Evolutionary conservation across 257 asterid species (phyloP).

Genomic region (Petunia axillaris): DNA sequence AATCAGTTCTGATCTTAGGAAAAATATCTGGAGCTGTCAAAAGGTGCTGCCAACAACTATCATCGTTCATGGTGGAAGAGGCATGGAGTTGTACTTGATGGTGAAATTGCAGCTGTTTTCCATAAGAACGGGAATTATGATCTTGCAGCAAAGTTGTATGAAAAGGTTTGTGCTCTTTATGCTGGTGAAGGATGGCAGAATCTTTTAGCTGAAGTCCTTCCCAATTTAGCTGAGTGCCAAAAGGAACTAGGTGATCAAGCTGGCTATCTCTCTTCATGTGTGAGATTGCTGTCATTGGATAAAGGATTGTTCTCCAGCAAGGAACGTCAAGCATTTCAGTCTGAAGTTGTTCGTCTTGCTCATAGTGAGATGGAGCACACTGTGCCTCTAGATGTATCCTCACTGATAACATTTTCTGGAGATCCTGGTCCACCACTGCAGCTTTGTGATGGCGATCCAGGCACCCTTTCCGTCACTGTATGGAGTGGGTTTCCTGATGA

Average conservation of each 20-base stretch:
- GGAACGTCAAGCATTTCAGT: conserved; percentile 95
- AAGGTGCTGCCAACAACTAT: conserved; percentile 97
- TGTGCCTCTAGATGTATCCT: conserved; percentile 94
- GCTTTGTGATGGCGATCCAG: conserved; percentile 99
- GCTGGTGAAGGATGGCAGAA: conserved; percentile 99
- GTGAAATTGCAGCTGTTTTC: conserved; percentile 93
- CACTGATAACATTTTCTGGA: conserved; percentile 91
- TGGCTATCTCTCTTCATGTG: conserved; percentile 97
- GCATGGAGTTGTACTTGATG: conserved; percentile 99
- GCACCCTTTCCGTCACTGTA: conserved; percentile 75
- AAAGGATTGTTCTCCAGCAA: conserved; percentile 76
- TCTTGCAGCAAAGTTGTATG: conserved; percentile 86
- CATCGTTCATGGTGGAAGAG: conserved; percentile 99
- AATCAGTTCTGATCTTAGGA: conserved; percentile 43
- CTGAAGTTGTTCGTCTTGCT: conserved; percentile 94
- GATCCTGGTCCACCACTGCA: conserved; percentile 87
- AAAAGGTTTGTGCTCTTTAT: conserved; percentile 99
- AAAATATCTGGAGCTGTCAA: conserved; percentile 86
- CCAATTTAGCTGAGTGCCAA: conserved; percentile 94
- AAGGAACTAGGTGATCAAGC: conserved; percentile 92
- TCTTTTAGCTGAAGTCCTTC: conserved; percentile 95
- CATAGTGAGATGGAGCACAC: conserved; percentile 96
- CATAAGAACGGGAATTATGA: conserved; percentile 82
- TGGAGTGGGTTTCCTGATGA: conserved; percentile 99
- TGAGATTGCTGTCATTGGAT: conserved; percentile 88